Base-by-base conservation (phyloP, 768 basidiomycete genomes). In the Mycena filopes region DNA sequence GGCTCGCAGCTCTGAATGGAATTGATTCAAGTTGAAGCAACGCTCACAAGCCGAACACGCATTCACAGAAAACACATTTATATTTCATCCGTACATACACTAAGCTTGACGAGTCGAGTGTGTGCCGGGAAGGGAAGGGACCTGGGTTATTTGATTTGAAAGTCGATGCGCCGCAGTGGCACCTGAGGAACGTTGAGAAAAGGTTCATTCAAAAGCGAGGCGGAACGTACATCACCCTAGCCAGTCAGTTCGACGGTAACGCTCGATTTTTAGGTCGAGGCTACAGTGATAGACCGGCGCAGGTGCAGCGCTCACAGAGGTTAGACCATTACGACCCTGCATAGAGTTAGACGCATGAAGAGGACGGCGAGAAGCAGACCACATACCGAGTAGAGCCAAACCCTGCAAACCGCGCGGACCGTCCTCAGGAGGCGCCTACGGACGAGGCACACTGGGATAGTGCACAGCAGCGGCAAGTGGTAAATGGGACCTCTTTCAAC, bases 141-240 rank as follows among this genome's bases (percentile, higher is more conserved):
- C 54, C 65, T 66, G 65, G 65, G 58, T 55, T 56, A 66, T 60
- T 65, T 66, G 47, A 66, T 66, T 66, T 66, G 59, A 50, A 47
- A 49, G 45, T n/a, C 13, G 36, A 53, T 42, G 23, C 23, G 33
- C 55, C n/a, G 42, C 13, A 58, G n/a, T n/a, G 20, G 26, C n/a
- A 7, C 36, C 36, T 36, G 23, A 23, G 36, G 46, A 7, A 29
- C 20, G 23, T 50, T 15, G 20, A 29, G 48, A 21, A 46, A 38
- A n/a, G 25, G 11, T 20, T 0, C 23, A 53, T 9, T 21, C 12
- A 53, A n/a, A 10, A n/a, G 16, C 15, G 11, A 33, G 29, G 23
- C 9, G 41, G 12, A 20, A 55, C 61, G 38, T 26, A 55, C 54
- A 15, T 54, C 61, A 26, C 20, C 4, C 21, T 43, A 45, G 28